These are phyloP conservation scores for Chondrus crispus DNA, from an alignment of 23 red algal genomes.

Conservation along the genomic window DNA sequence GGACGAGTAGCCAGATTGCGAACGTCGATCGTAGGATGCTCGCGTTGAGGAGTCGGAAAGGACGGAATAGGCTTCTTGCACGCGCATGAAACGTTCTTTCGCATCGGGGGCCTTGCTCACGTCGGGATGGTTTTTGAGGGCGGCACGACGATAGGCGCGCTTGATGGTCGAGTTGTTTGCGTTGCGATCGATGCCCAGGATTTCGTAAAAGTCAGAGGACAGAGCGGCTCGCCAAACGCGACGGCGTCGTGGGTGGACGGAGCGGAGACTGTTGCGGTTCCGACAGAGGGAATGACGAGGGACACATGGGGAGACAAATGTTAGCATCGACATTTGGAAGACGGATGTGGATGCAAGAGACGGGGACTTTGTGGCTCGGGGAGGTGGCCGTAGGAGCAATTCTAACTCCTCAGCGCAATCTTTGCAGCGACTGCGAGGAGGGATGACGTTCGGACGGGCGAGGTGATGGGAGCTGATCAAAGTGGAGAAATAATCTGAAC, in stretches of 20 bases:
- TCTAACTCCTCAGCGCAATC: too few species aligned
- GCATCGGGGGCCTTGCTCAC: slow-evolving; percentile 86
- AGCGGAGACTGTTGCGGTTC: too few species aligned
- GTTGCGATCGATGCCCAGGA: slow-evolving; percentile 48
- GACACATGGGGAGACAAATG: too few species aligned
- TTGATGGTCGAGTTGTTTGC: slow-evolving; percentile 79
- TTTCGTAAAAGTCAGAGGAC: slow-evolving; percentile 76
- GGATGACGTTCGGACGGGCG: too few species aligned
- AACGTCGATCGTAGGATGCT: slow-evolving; percentile 39
- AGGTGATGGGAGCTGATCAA: too few species aligned
- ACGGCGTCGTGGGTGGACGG: not conserved
- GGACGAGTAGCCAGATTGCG: not conserved
- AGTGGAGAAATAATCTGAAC: too few species aligned
- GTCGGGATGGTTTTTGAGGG: slow-evolving; percentile 91
- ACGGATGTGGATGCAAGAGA: too few species aligned
- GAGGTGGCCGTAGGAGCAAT: too few species aligned
- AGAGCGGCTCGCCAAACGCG: not conserved
- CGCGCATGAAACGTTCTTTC: slow-evolving; percentile 73
- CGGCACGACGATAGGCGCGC: slow-evolving; percentile 79
- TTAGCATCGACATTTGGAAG: too few species aligned
- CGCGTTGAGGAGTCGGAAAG: slow-evolving; percentile 71
- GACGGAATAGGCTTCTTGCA: slow-evolving; percentile 88
- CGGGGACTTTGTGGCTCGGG: too few species aligned
- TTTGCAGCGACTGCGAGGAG: too few species aligned
- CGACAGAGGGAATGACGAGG: too few species aligned